Base-by-base conservation (phyloP, 257 asterid genomes). In the Scutellaria baicalensis region DNA sequence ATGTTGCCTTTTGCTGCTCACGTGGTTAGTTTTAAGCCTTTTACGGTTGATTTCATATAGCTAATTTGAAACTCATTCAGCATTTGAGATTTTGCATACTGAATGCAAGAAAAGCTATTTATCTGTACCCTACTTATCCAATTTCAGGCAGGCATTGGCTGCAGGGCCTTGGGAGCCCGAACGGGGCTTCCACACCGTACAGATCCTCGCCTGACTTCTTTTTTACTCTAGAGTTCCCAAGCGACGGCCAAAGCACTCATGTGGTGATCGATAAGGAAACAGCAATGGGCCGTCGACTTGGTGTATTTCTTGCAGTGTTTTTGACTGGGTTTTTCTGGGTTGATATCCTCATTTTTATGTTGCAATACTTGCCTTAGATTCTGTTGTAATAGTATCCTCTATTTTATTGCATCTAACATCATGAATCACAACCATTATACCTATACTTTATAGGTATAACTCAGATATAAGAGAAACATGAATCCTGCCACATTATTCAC, bases 1-100 rank as follows among this genome's bases (percentile, higher is more conserved):
- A 86, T 93, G 97, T 54, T 93, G 77, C 88, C 96, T 64, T 93
- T 93, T 78, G 99, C 97, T 50, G 84, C 97, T 77, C 96, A 87
- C 86, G 99, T 93, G 99, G 99, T 93, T 40, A 83, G 97, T 79
- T 51, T 23, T 4, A 59, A 44, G 59, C 66, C 13, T 40, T 2
- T 52, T 63, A 64, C 17, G 6, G 21, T 33, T 18, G 4, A 4
- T 27, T 18, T 44, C 36, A 10, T 21, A 57, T 43, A 51, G 33
- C 38, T 45, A 6, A 13, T 43, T 33, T 6, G 56, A 18, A 43
- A 35, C 16, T 66, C 44, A 39, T 9, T 33, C 20, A 50, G 45
- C 65, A 36, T 13, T 27, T 18, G 6, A 39, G 31, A 59, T 42
- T 40, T 27, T 14, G 7, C 40, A 9, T 48, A 5, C 44, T 35